phyloP scores from a whole-genome alignment of 768 basidiomycete genomes.

The Macrocybe gigantea region DNA sequence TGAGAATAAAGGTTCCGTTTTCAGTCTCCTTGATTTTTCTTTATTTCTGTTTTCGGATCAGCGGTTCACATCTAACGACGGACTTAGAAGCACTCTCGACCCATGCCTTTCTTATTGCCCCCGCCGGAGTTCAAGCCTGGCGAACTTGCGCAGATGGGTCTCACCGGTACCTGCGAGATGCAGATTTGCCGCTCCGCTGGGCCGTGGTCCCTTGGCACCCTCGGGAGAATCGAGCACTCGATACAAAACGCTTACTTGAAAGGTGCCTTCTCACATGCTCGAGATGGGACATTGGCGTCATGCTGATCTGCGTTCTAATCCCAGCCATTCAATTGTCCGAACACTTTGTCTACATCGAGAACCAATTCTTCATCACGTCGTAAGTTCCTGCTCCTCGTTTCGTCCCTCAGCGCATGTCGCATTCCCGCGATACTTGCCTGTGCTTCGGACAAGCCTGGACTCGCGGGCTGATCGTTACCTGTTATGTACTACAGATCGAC shows the following conservation, averaged over 20 bases:
- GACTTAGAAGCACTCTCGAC: conserved; percentile 77
- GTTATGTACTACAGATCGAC: conserved; percentile 47
- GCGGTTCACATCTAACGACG: conserved; percentile 5
- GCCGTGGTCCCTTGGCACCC: conserved; percentile 94
- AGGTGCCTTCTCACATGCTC: conserved; percentile 38
- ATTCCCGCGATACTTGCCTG: not conserved
- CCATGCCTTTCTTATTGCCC: conserved; percentile 91
- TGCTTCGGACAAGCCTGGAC: not conserved
- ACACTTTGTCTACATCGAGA: conserved; percentile 98
- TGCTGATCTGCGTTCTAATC: not conserved
- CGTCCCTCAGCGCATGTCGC: no score
- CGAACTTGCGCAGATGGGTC: conserved; percentile 71
- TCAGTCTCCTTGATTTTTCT: not conserved
- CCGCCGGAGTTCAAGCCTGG: conserved; percentile 85
- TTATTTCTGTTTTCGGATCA: conserved; percentile 5
- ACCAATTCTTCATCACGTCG: conserved; percentile 91
- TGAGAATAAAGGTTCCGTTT: conserved; percentile 78
- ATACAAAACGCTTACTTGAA: conserved; percentile 93
- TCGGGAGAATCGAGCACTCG: conserved; percentile 78
- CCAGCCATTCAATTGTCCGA: conserved; percentile 89
- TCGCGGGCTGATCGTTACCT: conserved; percentile 8
- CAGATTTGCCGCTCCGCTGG: conserved; percentile 95
- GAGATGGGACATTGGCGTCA: not conserved
- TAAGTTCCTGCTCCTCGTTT: conserved; percentile 27
- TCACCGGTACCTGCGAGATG: conserved; percentile 95